Base-by-base conservation (phyloP, 2,329 filamentous ascomycete species). In the Apiospora koreana region DNA sequence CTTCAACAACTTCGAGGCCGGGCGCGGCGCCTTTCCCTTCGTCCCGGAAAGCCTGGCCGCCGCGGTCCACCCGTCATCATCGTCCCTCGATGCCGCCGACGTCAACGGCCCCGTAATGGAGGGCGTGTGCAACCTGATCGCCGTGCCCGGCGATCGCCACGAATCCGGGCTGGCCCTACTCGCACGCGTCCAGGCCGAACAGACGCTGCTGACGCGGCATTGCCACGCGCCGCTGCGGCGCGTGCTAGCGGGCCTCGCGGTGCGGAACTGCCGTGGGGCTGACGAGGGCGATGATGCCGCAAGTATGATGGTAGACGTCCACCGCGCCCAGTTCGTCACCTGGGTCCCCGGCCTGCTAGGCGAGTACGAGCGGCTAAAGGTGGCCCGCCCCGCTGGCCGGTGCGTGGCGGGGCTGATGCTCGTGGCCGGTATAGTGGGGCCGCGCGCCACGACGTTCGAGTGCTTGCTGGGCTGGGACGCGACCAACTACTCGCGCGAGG, bases 61-160 rank as follows among this genome's bases (percentile, higher is more conserved):
- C 8, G n/a, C 66, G 2, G 67, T 58, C 2, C 43, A n/a, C n/a
- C n/a, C n/a, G n/a, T n/a, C 70, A 8, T 18, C 45, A 0, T 28
- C 48, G 12, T 1, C 23, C 23, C 48, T 50, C 43, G 73, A 74
- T 38, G 72, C 71, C 23, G 72, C 71, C 31, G 73, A 74, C 31
- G 71, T 73, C 14, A 70, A 69, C 41, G 73, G 73, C 14, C 73
- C 73, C 7, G 70, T 71, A 43, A 71, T 72, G 50, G 72, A 74
- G 64, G 65, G 69, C 23, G 73, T 73, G 7, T 68, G 69, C 16
- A 74, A 74, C 46, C 48, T 73, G 16, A 28, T 72, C 23, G 67
- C 68, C 35, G 54, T 69, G n/a, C 21, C 23, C n/a, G n/a, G n/a
- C n/a, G n/a, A n/a, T 8, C 43, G 65, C 4, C 16, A n/a, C 5